Evolutionary conservation across 73 alveolate genomes (phyloP).

Genomic region (Uronychia setigera): DNA sequence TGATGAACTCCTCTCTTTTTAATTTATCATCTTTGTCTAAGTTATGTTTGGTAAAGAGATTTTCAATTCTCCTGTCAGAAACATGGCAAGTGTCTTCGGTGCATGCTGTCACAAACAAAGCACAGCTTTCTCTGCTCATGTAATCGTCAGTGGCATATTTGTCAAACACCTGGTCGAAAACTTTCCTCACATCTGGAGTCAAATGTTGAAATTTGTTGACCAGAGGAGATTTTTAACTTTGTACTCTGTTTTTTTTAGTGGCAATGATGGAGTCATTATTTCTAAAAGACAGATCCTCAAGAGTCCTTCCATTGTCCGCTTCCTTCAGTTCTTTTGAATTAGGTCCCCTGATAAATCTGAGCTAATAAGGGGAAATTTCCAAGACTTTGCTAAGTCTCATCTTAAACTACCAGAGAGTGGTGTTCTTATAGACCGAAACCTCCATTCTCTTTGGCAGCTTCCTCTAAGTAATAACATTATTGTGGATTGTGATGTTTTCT

Average conservation of each 20-base stretch:
- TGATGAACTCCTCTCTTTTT: conserved; percentile 63
- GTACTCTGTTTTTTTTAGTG: background rate
- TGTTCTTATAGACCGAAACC: conserved; percentile 65
- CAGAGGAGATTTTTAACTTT: background rate
- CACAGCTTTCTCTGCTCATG: conserved; percentile 75
- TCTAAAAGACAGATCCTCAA: conserved; percentile 26
- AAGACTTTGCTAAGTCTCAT: conserved; percentile 44
- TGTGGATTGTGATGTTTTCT: conserved; percentile 39
- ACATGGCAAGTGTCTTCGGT: conserved; percentile 66
- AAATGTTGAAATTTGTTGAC: conserved; percentile 30
- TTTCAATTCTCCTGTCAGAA: conserved; percentile 64
- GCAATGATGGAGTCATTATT: conserved; percentile 16
- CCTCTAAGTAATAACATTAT: conserved; percentile 21
- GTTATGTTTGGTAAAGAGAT: conserved; percentile 64
- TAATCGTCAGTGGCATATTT: conserved; percentile 63
- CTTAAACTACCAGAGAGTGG: conserved; percentile 83
- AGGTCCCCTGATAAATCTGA: conserved; percentile 10
- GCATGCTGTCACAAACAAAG: conserved; percentile 69
- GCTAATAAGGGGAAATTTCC: conserved; percentile 28
- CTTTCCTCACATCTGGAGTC: conserved; percentile 27
- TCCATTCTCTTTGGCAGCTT: conserved; percentile 61
- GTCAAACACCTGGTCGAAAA: conserved; percentile 37
- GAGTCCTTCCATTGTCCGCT: background rate
- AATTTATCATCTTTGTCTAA: conserved; percentile 69
- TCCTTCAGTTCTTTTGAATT: conserved; percentile 16